These are phyloP conservation scores for Potentilla sterilis DNA, from an alignment of 306 rosid species.

Conservation along the genomic window DNA sequence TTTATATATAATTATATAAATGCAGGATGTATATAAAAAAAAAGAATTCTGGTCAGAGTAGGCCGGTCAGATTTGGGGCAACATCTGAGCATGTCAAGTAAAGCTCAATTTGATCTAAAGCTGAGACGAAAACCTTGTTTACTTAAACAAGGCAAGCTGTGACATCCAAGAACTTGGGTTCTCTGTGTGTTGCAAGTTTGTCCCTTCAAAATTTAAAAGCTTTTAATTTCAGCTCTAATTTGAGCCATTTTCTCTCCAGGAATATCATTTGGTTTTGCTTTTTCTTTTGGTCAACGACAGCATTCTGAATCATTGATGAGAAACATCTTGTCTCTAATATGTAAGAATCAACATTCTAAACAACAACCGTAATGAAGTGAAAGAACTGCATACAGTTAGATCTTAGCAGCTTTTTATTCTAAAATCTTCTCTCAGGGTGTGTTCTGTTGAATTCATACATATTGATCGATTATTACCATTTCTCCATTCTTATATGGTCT, in stretches of 20 bases:
- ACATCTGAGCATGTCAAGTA: not conserved
- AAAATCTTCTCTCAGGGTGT: not conserved
- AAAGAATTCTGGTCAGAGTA: not conserved
- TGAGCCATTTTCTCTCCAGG: not conserved
- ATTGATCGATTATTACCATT: not conserved
- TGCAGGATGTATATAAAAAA: not conserved
- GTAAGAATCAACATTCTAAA: not conserved
- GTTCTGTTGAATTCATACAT: conserved; percentile 1
- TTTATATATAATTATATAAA: not conserved
- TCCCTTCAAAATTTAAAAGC: not conserved
- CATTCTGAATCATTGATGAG: not conserved
- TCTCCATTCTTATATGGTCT: conserved; percentile 16
- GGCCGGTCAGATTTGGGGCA: not conserved
- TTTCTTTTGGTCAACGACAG: not conserved
- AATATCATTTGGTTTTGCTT: not conserved
- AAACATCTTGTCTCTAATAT: not conserved
- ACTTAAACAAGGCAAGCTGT: not conserved
- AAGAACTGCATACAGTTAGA: not conserved
- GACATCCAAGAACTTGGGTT: conserved; percentile 3
- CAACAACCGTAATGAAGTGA: not conserved
- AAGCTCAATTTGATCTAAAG: not conserved
- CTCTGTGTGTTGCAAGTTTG: not conserved
- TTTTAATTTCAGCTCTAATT: not conserved
- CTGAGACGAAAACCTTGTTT: conserved; percentile 9
- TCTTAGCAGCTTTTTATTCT: conserved; percentile 11